Percentiles rank a stretch among this genome's conserved stretches.
Conservation (phyloP, 345 rosid genomes). For the Physaria fendleri region DNA sequence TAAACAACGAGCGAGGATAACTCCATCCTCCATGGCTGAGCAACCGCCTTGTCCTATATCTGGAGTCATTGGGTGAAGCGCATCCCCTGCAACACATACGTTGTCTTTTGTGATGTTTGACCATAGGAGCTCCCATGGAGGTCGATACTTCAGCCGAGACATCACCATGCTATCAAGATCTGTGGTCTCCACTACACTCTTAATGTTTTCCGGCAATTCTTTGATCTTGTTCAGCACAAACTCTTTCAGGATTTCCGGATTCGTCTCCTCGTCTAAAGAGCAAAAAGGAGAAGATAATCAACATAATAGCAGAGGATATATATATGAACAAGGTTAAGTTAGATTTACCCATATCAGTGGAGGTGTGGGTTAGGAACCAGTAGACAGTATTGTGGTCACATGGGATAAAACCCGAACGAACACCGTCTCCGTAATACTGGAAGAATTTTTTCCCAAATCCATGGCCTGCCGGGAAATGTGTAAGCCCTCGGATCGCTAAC, state of each 20-base stretch:
- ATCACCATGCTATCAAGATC: conserved; percentile 27
- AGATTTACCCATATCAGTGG: conserved; percentile 17
- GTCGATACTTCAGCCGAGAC: conserved; percentile 35
- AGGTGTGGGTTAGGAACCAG: conserved; percentile 45
- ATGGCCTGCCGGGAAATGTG: conserved; percentile 34
- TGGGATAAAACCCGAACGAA: conserved; percentile 45
- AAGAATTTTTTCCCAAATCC: conserved; percentile 32
- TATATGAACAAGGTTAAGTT: background rate
- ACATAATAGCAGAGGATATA: background rate
- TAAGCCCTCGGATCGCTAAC: conserved; percentile 41
- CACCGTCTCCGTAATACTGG: conserved; percentile 42
- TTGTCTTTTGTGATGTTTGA: conserved; percentile 51
- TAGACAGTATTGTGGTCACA: conserved; percentile 38
- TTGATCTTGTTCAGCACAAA: conserved; percentile 38
- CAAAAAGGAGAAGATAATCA: conserved; percentile 18
- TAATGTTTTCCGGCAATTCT: conserved; percentile 32
- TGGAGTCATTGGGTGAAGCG: conserved; percentile 72
- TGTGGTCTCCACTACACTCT: conserved; percentile 34
- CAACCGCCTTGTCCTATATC: conserved; percentile 71
- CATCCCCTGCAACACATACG: conserved; percentile 64
- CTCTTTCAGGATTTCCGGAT: conserved; percentile 36
- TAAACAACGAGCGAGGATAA: conserved; percentile 60
- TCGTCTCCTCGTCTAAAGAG: conserved; percentile 20
- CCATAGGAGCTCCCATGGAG: conserved; percentile 58
- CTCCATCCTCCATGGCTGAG: conserved; percentile 58